Conservation (phyloP, 176 grass and related monocot species). For the bread wheat (Triticum aestivum) region DNA sequence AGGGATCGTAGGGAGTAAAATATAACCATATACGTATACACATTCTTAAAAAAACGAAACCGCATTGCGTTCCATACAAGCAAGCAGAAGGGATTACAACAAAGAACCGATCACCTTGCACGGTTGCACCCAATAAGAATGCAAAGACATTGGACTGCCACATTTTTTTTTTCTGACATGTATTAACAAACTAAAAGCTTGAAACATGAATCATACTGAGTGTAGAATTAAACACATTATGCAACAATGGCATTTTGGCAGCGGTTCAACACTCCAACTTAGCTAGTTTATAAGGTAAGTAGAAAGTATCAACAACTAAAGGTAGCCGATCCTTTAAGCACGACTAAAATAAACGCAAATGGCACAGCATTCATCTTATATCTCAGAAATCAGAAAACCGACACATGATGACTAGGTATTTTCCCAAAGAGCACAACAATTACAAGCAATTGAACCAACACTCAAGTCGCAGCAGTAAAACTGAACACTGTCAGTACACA, state of each 20-base stretch:
- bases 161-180: background rate
- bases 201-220: background rate
- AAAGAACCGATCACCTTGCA: no score
- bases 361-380: background rate
- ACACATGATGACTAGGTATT: background rate
- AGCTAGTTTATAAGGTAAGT: background rate
- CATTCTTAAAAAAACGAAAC: background rate
- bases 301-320: background rate
- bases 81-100: no score
- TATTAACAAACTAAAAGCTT: background rate
- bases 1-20: background rate
- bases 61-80: background rate
- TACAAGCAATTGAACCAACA: slow-evolving; percentile 6
- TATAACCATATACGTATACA: background rate
- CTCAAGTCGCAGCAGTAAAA: background rate
- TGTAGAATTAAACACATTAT: background rate
- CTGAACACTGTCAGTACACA: background rate
- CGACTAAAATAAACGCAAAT: background rate
- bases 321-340: background rate
- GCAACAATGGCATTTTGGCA: background rate
- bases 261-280: no score
- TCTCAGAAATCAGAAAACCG: background rate
- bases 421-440: background rate
- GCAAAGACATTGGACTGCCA: background rate
- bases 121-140: background rate